Percentiles rank a stretch among this genome's conserved stretches.
phyloP scores from a whole-genome alignment of 73 alveolate species.

The Paramecium octaurelia region DNA sequence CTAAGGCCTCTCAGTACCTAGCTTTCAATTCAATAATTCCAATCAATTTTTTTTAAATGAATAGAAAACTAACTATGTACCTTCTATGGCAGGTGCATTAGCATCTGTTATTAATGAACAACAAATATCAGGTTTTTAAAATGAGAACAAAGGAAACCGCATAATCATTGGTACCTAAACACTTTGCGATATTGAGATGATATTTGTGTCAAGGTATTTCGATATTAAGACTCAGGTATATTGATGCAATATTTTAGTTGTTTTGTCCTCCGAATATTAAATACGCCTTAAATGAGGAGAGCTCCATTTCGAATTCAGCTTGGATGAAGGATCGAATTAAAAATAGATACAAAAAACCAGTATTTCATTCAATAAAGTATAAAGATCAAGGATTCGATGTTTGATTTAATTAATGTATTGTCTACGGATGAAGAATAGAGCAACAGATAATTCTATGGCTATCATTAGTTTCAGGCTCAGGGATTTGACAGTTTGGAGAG shows the following conservation, averaged over 20 bases:
- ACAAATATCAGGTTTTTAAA: not conserved
- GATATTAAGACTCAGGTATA: slow-evolving; percentile 9
- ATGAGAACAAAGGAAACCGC: not conserved
- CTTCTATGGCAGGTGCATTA: not conserved
- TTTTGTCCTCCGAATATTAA: slow-evolving; percentile 36
- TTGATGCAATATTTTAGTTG: not conserved
- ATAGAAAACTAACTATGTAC: not conserved
- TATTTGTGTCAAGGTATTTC: not conserved
- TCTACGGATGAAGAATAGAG: not conserved
- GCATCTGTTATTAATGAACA: not conserved
- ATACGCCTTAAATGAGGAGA: not conserved
- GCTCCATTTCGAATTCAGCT: not conserved
- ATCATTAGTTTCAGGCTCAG: not conserved
- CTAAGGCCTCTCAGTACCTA: not conserved
- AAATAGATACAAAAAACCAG: slow-evolving; percentile 22
- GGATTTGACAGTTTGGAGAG: not conserved
- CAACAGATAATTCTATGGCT: not conserved
- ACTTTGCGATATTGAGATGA: slow-evolving; percentile 8
- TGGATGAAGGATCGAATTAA: slow-evolving; percentile 36
- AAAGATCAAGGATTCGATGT: slow-evolving; percentile 21
- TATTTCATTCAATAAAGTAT: not conserved
- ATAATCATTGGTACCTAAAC: slow-evolving; percentile 25
- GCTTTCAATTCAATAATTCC: not conserved
- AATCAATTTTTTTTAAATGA: not conserved
- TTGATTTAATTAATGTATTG: not conserved